Base-by-base conservation (phyloP, 1,284 basidiomycete species). In the Cutaneotrichosporon dermatis region DNA sequence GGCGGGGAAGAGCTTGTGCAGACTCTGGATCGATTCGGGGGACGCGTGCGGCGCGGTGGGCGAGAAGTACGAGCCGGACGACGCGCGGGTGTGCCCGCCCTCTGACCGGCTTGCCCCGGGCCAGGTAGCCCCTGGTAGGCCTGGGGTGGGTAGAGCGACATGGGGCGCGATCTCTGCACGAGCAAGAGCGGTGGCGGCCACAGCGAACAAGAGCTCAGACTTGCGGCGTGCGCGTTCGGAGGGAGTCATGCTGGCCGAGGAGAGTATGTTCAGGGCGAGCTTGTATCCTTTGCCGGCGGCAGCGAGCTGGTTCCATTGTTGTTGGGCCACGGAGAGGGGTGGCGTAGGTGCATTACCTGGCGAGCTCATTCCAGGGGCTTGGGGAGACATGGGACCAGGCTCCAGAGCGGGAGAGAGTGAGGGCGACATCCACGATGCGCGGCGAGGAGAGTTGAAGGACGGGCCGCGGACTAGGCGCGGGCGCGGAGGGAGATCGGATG, bases 271-370 rank as follows among this genome's bases (percentile, higher is more conserved):
- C 16, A 79, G 61, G 6, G 71, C 69, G 34, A 72, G 58, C 59
- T 77, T 77, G 70, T 73, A 75, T 45, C 76, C 73, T 62, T 75
- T 75, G 44, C 72, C 60, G 11, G 71, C 66, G 13, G 64, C 60
- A 15, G 72, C 69, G 43, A 77, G 70, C 3, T 74, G 64, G 39
- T 69, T 55, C 75, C 73, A 77, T 12, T 43, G 51, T 41, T 10
- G 25, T 12, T 53, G 51, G 4, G 40, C 6, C 6, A 34, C 10
- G 4, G 12, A 15, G 15, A 54, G 53, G 5, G 43, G 36, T 7
- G 44, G 11, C 2, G 33, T 34, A 11, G 10, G 36, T 11, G 16
- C 16, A 25, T 25, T 25, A 25, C 25, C 25, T 25, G 25, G 25
- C 25, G 25, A 25, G 25, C 25, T 25, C 25, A 25, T 25, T 25